Conservation (phyloP, 495 filamentous ascomycete genomes). For the Podospora pseudocomata region DNA sequence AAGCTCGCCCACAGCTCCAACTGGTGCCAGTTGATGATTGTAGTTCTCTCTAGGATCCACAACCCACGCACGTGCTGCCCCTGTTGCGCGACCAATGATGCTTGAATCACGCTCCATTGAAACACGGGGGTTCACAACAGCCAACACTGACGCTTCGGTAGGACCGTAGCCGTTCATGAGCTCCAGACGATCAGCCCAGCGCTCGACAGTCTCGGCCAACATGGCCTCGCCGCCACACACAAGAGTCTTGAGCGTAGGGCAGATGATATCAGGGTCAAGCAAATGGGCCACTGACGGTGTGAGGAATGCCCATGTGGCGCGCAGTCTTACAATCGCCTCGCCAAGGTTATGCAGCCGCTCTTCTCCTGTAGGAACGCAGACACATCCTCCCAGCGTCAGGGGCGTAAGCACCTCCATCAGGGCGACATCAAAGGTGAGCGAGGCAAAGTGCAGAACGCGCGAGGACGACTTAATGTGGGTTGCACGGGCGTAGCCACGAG, state of each 20-base stretch:
- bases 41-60: constrained; percentile 17
- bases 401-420: constrained; percentile 55
- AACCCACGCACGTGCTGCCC: constrained; percentile 21
- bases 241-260: constrained; percentile 28
- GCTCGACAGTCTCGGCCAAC: constrained; percentile 35
- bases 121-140: constrained; percentile 20
- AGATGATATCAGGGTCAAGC: constrained; percentile 26
- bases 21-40: constrained; percentile 16
- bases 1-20: constrained; percentile 50
- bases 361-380: constrained; percentile 59
- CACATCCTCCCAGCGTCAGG: constrained; percentile 56
- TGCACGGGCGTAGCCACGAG: constrained; percentile 26
- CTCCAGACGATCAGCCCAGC: constrained; percentile 51
- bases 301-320: constrained; percentile 26
- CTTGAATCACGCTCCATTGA: constrained; percentile 14
- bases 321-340: constrained; percentile 24
- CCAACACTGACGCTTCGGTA: constrained; percentile 27
- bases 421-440: constrained; percentile 57
- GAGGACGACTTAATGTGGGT: constrained; percentile 22
- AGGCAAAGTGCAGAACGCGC: constrained; percentile 54
- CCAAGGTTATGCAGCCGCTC: constrained; percentile 39
- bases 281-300: constrained; percentile 27
- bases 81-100: constrained; percentile 22
- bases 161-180: constrained; percentile 60
- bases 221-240: constrained; percentile 31